A percentile compares a stretch with the other conserved stretches of the same genome.
Conservation (phyloP, 352 stramenopile species). For the Thalassiosira sp. region DNA sequence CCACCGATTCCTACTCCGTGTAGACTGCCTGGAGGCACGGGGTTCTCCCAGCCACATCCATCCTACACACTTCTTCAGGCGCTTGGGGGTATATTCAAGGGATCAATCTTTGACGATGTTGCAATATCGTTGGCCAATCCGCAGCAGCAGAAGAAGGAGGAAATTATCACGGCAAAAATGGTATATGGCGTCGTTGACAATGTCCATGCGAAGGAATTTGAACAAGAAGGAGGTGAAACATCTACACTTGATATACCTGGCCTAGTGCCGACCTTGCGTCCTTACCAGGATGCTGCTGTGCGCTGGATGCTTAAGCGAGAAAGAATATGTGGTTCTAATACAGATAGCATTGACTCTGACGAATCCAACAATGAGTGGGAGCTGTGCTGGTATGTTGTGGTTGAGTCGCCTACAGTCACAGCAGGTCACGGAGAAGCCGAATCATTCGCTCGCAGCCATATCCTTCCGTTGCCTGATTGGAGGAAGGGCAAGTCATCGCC, state of each 20-base stretch:
- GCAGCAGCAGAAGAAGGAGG: background rate
- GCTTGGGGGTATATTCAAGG: conserved; percentile 12
- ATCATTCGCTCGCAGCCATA: background rate
- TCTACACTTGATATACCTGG: conserved; percentile 37
- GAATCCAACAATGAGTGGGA: conserved; percentile 57
- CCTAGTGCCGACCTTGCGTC: conserved; percentile 82
- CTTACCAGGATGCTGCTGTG: conserved; percentile 87
- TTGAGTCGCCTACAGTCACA: background rate
- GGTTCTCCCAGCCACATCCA: conserved; percentile 7
- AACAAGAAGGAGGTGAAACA: background rate
- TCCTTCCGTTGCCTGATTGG: conserved; percentile 28
- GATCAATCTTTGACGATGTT: conserved; percentile 38
- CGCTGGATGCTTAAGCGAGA: conserved; percentile 87
- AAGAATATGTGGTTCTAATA: background rate
- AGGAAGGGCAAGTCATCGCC: conserved; percentile 26
- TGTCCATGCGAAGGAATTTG: conserved; percentile 26
- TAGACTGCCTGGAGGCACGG: background rate
- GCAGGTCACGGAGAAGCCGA: background rate
- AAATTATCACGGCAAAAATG: conserved; percentile 46
- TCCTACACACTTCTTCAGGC: conserved; percentile 20
- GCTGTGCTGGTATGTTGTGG: conserved; percentile 46
- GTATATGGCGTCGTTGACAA: conserved; percentile 55
- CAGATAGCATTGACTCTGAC: background rate
- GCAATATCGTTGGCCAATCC: conserved; percentile 6
- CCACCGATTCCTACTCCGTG: conserved; percentile 19